A percentile compares a stretch with the other conserved stretches of the same genome.
Conservation (phyloP, 2,329 filamentous ascomycete genomes). For the Aspergillus brunneoviolaceus region DNA sequence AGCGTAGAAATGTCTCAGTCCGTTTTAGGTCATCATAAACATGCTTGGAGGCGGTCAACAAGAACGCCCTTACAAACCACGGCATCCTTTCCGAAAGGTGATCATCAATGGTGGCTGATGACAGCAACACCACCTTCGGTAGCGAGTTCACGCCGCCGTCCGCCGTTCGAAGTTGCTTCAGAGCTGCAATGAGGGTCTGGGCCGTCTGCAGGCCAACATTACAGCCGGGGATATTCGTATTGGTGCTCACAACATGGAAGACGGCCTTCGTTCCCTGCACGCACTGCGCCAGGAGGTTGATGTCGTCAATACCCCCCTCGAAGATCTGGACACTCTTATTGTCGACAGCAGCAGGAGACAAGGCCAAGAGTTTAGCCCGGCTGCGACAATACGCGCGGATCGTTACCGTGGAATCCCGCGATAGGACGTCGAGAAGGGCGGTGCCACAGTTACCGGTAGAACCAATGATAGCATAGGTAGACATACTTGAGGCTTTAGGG, state of each 20-base stretch:
- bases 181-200: slow-evolving; percentile 36
- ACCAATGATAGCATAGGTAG: slow-evolving; percentile 44
- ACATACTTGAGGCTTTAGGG: background rate
- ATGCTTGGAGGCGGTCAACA: slow-evolving; percentile 5
- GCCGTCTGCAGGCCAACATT: slow-evolving; percentile 40
- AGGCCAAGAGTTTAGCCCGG: slow-evolving; percentile 38
- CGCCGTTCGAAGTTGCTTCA: slow-evolving; percentile 28
- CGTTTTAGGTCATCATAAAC: slow-evolving; percentile 8
- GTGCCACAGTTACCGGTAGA: slow-evolving; percentile 48
- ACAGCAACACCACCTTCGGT: slow-evolving; percentile 48
- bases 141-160: slow-evolving; percentile 10
- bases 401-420: slow-evolving; percentile 27
- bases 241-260: slow-evolving; percentile 44
- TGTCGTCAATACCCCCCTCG: slow-evolving; percentile 44
- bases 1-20: slow-evolving; percentile 2
- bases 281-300: slow-evolving; percentile 38
- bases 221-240: slow-evolving; percentile 48
- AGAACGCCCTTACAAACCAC: background rate
- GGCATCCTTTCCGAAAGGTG: slow-evolving; percentile 26
- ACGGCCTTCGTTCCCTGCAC: slow-evolving; percentile 37
- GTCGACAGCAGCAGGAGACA: slow-evolving; percentile 33
- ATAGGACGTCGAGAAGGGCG: slow-evolving; percentile 43
- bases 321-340: slow-evolving; percentile 42
- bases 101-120: slow-evolving; percentile 46
- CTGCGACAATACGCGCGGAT: slow-evolving; percentile 50